Evolutionary conservation across 345 rosid genomes (phyloP).

Genomic region (Mallotus nudiflorus): DNA sequence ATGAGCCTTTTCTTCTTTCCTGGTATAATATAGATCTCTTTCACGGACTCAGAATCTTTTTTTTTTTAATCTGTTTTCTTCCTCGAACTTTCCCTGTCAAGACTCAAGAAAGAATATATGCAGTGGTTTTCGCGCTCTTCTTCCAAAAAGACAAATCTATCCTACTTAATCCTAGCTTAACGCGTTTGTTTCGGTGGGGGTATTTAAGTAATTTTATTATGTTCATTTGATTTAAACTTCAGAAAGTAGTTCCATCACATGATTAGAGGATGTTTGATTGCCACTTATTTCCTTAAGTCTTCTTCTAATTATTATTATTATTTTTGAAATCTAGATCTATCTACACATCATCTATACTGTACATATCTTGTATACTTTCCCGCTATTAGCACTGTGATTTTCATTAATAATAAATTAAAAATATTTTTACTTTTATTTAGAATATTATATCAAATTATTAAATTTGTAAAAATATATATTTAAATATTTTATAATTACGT

Average conservation of each 20-base stretch:
- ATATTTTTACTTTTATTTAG: too few species aligned
- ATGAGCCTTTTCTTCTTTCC: constrained; percentile 33
- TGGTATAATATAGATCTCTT: constrained; percentile 20
- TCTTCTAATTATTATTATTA: too few species aligned
- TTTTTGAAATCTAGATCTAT: neutral
- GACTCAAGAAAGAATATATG: neutral
- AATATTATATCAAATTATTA: too few species aligned
- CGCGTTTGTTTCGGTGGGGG: neutral
- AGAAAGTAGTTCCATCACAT: neutral
- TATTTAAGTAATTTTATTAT: constrained; percentile 4
- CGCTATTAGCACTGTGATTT: constrained; percentile 12
- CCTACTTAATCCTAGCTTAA: neutral
- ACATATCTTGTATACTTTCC: too few species aligned
- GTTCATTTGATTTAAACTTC: neutral
- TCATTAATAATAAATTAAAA: neutral
- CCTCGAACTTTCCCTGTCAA: constrained; percentile 10
- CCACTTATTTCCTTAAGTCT: neutral
- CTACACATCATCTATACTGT: neutral
- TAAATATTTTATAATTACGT: too few species aligned
- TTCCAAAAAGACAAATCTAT: constrained; percentile 15
- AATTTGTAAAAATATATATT: too few species aligned
- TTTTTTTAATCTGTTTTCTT: neutral
- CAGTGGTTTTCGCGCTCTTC: constrained; percentile 4
- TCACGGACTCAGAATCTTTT: neutral
- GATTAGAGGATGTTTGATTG: constrained; percentile 15